phyloP scores from a whole-genome alignment of 176 grass and related monocot genomes.

The Zoysia pacifica region DNA sequence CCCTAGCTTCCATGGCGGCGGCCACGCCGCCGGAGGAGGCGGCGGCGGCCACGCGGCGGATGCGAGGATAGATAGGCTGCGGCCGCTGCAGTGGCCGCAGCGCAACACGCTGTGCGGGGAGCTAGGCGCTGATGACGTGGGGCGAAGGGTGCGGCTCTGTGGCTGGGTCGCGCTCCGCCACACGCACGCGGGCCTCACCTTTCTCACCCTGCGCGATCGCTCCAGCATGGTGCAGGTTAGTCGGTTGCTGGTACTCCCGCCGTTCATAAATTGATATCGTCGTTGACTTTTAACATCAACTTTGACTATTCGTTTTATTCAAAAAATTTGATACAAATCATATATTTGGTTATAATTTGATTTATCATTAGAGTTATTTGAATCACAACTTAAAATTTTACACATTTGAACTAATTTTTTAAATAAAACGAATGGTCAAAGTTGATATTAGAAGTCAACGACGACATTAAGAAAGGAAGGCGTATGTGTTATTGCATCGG shows the following conservation, averaged over 20 bases:
- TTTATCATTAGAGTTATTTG: too few relatives aligned
- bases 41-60: not conserved
- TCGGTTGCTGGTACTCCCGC: not conserved
- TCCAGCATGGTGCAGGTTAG: constrained; percentile 81
- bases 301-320: too few relatives aligned
- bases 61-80: constrained; percentile 27
- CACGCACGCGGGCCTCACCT: constrained; percentile 78
- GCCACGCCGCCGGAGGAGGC: constrained; percentile 39
- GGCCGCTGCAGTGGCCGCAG: constrained; percentile 61
- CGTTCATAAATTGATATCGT: too few relatives aligned
- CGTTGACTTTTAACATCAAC: too few relatives aligned
- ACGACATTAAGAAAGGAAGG: too few relatives aligned
- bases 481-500: not conserved
- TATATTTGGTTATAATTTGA: too few relatives aligned
- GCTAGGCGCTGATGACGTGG: constrained; percentile 58
- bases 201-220: constrained; percentile 74
- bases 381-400: too few relatives aligned
- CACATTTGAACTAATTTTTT: too few relatives aligned
- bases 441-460: too few relatives aligned
- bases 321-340: too few relatives aligned
- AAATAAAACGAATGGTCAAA: too few relatives aligned
- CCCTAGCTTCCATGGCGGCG: constrained; percentile 48
- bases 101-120: constrained; percentile 71
- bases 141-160: constrained; percentile 72
- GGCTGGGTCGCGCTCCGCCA: constrained; percentile 93